Base-by-base conservation (phyloP, 768 basidiomycete species). In the Mycena floridula region DNA sequence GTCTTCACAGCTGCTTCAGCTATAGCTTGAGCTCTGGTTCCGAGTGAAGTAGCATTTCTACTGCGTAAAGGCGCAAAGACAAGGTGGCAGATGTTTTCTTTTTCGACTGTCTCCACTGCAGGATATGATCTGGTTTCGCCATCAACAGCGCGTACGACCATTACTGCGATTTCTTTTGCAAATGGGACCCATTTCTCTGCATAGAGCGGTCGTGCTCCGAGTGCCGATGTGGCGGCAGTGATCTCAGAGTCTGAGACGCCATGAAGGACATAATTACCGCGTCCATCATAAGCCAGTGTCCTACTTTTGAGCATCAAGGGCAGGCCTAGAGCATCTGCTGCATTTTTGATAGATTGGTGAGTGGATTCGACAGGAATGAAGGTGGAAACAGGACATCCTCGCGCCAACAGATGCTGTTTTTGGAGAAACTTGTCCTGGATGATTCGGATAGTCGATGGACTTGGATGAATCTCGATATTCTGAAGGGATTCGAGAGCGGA, bases 221-320 rank as follows among this genome's bases (percentile, higher is more conserved):
- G 77, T 2, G 68, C 61, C 1, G 65, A 49, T 25, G 81, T 69
- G 1, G 79, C 75, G 41, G 80, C 61, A 0, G 74, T 71, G 15
- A 79, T 69, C 38, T 68, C 63, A 2, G 70, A 70, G 25, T 85
- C 70, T 7, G 69, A 63, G 7, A 74, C 48, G 15, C 78, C 68
- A 16, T 73, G 72, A 23, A 98, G 58, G 26, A 84, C 82, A 55
- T 78, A 92, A 62, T 99, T 99, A 5, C 96, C 96, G 46, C 91
- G 73, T 3, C 96, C 96, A 57, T 98, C 95, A 60, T 99, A 99
- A 0, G 94, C 96, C 45, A 94, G 67, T 0, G 89, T 95, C n/a
- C 90, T 76, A 47, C 85, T 89, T 67, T 99, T 98, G 49, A 99
- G 76, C 94, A 99, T 96, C 39, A 96, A 65, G 0, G 95, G 94